Evolutionary conservation across 1,139 yeast species (phyloP), one percentile per base, ranked within the genome.

Genomic region (Taphrina deformans): DNA sequence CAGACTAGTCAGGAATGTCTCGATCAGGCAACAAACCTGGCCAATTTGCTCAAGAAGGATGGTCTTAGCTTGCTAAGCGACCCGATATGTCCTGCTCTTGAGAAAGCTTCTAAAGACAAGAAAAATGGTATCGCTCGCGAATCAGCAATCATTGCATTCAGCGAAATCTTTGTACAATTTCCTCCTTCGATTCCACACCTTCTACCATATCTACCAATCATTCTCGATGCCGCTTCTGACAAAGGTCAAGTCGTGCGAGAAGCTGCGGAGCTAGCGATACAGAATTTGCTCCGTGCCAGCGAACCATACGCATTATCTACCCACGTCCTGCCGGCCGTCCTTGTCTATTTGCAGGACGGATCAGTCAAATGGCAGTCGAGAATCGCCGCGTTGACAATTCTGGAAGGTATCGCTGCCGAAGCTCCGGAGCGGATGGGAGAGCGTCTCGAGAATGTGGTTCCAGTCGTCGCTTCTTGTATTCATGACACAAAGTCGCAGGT

Each of bases 401-500:
- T 91, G 65, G 96, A 90, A 73, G 86, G 82, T 73, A 81, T 92
- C 66, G 81, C 89, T 67, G 89, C 85, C 67, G 91, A 88, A 59
- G 86, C 88, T 56, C 96, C 97, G 64, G 98, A 93, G 77, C 80
- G 89, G 71, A 79, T 93, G 72, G 97, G 93, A 77, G 77, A 87
- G 73, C 85, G 86, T 71, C 92, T 93, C 76, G 85, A 87, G 68
- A 84, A 83, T 67, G 83, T 89, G 9, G 85, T 93, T 29, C 99
- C 99, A 27, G 83, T 88, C 7, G 82, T 93, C 72, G 89, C 96
- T 52, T 96, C 89, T 76, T 83, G 87, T 77, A 85, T 96, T 70
- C 93, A 96, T 67, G 99, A 93, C 77, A 90, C 93, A 82, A 93
- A 93, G 79, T 97, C 97, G 1, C 99, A 93, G 78, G 82, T 93